phyloP scores from a whole-genome alignment of 176 grass and related monocot genomes.

The Oryza coarctata region DNA sequence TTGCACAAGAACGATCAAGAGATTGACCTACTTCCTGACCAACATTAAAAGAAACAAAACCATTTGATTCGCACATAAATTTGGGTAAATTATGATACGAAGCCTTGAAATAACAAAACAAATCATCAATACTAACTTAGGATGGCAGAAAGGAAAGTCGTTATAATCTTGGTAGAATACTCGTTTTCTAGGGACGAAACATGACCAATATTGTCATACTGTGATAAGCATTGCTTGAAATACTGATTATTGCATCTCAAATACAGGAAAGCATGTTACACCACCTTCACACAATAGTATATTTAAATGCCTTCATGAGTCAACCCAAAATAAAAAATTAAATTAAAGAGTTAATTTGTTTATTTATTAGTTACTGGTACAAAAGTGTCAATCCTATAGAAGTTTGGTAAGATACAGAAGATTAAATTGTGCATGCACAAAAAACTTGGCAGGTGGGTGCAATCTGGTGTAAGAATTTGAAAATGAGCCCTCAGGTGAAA shows the following conservation, averaged over 20 bases:
- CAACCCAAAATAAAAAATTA: constrained; percentile 7
- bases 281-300: constrained; percentile 4
- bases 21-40: constrained; percentile 63
- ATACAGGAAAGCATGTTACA: background rate
- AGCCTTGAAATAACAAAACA: background rate
- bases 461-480: background rate
- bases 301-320: constrained; percentile 19
- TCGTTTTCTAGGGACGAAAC: background rate
- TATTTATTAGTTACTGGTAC: constrained; percentile 18
- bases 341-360: constrained; percentile 26
- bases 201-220: constrained; percentile 2
- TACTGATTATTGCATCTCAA: constrained; percentile 19
- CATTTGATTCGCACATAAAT: constrained; percentile 17
- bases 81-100: constrained; percentile 18
- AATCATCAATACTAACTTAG: background rate
- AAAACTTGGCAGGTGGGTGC: background rate
- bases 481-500: background rate
- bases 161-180: constrained; percentile 9
- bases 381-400: constrained; percentile 8
- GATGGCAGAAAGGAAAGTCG: background rate
- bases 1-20: constrained; percentile 64
- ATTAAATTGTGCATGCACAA: background rate
- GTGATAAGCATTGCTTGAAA: constrained; percentile 14
- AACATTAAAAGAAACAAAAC: constrained; percentile 29
- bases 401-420: constrained; percentile 11